These are phyloP conservation scores for Mycena filopes DNA, from an alignment of 768 basidiomycete genomes.

Conservation along the genomic window DNA sequence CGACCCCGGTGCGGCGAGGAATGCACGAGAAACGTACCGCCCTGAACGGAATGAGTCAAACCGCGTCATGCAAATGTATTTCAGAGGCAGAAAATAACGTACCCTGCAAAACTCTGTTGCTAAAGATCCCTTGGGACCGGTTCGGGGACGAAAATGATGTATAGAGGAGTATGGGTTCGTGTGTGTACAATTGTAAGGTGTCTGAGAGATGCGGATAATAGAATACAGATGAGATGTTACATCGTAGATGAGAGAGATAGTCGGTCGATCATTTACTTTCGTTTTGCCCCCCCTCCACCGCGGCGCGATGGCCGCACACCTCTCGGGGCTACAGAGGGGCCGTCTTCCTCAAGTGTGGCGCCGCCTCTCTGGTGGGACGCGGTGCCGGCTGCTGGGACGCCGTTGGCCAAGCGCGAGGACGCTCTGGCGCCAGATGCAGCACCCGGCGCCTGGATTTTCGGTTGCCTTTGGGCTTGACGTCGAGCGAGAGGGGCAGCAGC, in stretches of 20 bases:
- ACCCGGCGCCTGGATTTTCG: neutral
- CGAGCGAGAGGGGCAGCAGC: neutral
- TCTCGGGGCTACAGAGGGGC: neutral
- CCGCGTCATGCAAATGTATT: neutral
- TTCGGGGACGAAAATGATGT: constrained; percentile 7
- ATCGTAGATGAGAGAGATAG: constrained; percentile 8
- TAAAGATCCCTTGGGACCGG: neutral
- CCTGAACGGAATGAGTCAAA: neutral
- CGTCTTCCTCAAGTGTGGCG: constrained; percentile 6
- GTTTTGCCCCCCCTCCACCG: neutral
- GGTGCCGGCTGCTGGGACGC: neutral
- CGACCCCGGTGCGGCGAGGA: constrained; percentile 7
- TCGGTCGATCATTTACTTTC: neutral
- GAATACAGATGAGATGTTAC: constrained; percentile 19
- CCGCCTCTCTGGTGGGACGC: neutral
- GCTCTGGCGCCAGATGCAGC: neutral
- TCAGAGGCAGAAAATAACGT: neutral
- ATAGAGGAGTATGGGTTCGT: constrained; percentile 9
- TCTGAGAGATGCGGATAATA: constrained; percentile 9
- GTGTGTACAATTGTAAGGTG: constrained; percentile 2
- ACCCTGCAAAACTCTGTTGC: neutral
- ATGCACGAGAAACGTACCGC: neutral
- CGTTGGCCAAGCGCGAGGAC: neutral
- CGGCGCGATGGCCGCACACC: neutral
- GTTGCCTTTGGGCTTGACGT: constrained; percentile 4